A percentile compares a stretch with the other conserved stretches of the same genome.
Evolutionary conservation across 2,329 filamentous ascomycete species (phyloP).

Genomic region (Clonostachys chloroleuca): DNA sequence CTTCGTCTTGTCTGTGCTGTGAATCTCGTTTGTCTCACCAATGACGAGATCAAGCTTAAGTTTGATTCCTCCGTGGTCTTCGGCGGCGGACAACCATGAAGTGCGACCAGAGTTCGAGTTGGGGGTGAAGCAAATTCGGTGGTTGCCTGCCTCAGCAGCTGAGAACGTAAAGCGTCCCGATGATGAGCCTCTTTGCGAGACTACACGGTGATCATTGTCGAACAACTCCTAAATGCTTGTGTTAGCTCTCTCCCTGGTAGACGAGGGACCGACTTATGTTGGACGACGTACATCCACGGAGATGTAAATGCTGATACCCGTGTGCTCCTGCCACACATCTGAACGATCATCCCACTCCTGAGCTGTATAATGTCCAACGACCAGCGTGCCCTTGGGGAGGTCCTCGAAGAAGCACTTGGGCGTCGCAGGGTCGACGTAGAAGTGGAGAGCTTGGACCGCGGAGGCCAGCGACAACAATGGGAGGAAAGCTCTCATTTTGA

Average conservation of each 20-base stretch:
- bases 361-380: slow-evolving; percentile 87
- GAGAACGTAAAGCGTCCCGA: slow-evolving; percentile 92
- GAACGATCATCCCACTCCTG: slow-evolving; percentile 75
- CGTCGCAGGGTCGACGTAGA: slow-evolving; percentile 82
- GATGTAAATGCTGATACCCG: slow-evolving; percentile 78
- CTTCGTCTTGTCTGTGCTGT: slow-evolving; percentile 90
- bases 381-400: slow-evolving; percentile 92
- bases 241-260: background rate
- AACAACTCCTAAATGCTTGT: slow-evolving; percentile 66
- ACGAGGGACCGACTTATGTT: background rate
- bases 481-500: slow-evolving; percentile 54
- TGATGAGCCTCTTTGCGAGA: slow-evolving; percentile 74
- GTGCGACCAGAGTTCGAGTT: slow-evolving; percentile 64
- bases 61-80: slow-evolving; percentile 72
- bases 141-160: slow-evolving; percentile 89
- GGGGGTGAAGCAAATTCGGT: slow-evolving; percentile 91
- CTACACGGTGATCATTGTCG: slow-evolving; percentile 95
- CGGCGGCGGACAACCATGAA: slow-evolving; percentile 66
- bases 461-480: slow-evolving; percentile 62
- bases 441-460: slow-evolving; percentile 79
- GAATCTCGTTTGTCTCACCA: slow-evolving; percentile 89
- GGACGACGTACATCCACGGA: slow-evolving; percentile 68
- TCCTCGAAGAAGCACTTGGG: slow-evolving; percentile 99
- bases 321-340: slow-evolving; percentile 66
- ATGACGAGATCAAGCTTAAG: slow-evolving; percentile 88